Percentiles rank a stretch among this genome's conserved stretches.
Evolutionary conservation across 164 flowering plant species (phyloP).

Genomic region (Chloranthus sessilifolius): DNA sequence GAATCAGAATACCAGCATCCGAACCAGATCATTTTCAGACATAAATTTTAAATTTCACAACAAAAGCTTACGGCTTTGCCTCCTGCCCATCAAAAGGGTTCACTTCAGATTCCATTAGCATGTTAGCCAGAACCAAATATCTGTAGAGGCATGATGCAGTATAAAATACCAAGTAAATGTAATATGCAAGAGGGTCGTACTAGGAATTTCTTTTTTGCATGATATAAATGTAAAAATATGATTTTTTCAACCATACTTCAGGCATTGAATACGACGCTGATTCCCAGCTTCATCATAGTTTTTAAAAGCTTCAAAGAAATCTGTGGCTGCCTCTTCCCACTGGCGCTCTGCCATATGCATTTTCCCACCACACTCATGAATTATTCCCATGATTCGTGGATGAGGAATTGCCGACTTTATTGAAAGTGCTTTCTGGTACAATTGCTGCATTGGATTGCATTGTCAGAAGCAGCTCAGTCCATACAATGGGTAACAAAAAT

Average conservation of each 20-base stretch:
- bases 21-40: neutral
- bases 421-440: conserved; percentile 89
- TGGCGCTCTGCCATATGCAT: conserved; percentile 99
- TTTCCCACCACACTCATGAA: conserved; percentile 99
- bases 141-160: conserved; percentile 27
- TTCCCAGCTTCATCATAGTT: conserved; percentile 99
- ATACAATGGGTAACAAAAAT: no score
- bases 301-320: conserved; percentile 98
- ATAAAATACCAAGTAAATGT: neutral
- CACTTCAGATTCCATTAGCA: conserved; percentile 98
- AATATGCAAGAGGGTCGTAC: neutral
- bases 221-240: no score
- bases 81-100: conserved; percentile 99
- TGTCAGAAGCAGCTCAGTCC: conserved; percentile 5
- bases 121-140: conserved; percentile 87
- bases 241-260: conserved; percentile 55
- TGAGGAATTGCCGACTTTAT: conserved; percentile 99
- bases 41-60: neutral
- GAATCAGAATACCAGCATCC: neutral
- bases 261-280: conserved; percentile 93
- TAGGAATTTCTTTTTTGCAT: no score
- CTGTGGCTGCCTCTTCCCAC: conserved; percentile 99
- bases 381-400: conserved; percentile 99
- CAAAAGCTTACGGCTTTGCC: conserved; percentile 87
- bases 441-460: conserved; percentile 55